Evolutionary conservation across 2,329 filamentous ascomycete genomes (phyloP).

Genomic region (Colletotrichum melonis): DNA sequence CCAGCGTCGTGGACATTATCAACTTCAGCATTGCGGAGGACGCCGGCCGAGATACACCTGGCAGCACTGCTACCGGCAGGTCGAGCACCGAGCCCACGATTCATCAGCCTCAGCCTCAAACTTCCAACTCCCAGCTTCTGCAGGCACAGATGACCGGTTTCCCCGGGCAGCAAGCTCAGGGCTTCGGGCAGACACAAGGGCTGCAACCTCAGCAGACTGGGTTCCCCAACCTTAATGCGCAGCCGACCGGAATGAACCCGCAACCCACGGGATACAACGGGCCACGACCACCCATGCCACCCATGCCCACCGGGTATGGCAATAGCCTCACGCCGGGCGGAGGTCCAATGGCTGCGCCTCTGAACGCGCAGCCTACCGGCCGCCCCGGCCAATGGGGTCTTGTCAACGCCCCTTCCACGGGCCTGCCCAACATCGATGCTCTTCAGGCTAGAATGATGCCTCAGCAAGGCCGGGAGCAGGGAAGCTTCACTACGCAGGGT

Average conservation of each 20-base stretch:
- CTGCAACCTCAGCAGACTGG: conserved; percentile 78
- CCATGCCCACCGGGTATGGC: conserved; percentile 76
- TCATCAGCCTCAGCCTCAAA: conserved; percentile 79
- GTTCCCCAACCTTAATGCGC: conserved; percentile 69
- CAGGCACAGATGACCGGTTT: conserved; percentile 78
- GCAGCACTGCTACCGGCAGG: conserved; percentile 71
- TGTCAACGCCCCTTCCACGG: conserved; percentile 90
- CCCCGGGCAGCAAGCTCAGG: conserved; percentile 64
- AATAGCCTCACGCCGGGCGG: conserved; percentile 62
- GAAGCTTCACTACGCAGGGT: conserved; percentile 84
- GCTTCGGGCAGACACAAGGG: conserved; percentile 68
- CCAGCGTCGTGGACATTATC: conserved; percentile 99
- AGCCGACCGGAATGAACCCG: conserved; percentile 71
- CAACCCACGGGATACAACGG: conserved; percentile 85
- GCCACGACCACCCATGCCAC: conserved; percentile 82
- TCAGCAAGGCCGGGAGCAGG: conserved; percentile 88
- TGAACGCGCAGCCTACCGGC: conserved; percentile 96
- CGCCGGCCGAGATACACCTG: conserved; percentile 58
- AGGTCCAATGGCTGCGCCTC: conserved; percentile 74
- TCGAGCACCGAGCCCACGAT: conserved; percentile 63
- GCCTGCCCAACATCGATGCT: conserved; percentile 92
- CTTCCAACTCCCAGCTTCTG: conserved; percentile 75
- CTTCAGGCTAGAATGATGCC: conserved; percentile 97
- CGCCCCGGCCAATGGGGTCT: conserved; percentile 97
- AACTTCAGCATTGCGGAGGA: conserved; percentile 92